These are phyloP conservation scores for Arabidopsis lyrata DNA, from an alignment of 441 rosid genomes.

Conservation along the genomic window DNA sequence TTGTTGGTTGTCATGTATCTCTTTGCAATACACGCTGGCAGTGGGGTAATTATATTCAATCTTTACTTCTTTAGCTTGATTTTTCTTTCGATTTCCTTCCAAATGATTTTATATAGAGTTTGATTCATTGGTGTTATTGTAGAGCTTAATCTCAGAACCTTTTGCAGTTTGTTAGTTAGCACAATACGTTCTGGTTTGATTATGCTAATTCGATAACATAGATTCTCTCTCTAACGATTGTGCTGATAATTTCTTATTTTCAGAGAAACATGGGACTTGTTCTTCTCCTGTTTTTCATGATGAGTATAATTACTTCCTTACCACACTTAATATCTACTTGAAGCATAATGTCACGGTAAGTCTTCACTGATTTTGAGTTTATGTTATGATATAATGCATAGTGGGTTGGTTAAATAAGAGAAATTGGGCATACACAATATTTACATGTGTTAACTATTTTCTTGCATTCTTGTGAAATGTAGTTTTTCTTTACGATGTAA, in stretches of 20 bases:
- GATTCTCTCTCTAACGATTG: slow-evolving; percentile 3
- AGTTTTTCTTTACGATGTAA: neutral
- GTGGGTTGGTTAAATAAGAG: slow-evolving; percentile 13
- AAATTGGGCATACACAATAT: neutral
- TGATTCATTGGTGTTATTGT: slow-evolving; percentile 9
- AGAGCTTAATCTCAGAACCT: slow-evolving; percentile 3
- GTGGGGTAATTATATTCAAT: slow-evolving; percentile 84
- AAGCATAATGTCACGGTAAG: slow-evolving; percentile 91
- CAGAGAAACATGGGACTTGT: slow-evolving; percentile 99
- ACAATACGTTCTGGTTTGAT: slow-evolving; percentile 9
- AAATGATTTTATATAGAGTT: slow-evolving; percentile 12
- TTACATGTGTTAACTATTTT: slow-evolving; percentile 7
- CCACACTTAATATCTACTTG: slow-evolving; percentile 74
- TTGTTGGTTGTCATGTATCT: slow-evolving; percentile 48
- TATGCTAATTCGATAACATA: slow-evolving; percentile 5
- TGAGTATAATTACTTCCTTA: slow-evolving; percentile 76
- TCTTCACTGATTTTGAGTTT: slow-evolving; percentile 36
- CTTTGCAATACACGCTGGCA: slow-evolving; percentile 49
- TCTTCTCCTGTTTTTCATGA: slow-evolving; percentile 73
- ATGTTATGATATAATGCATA: slow-evolving; percentile 1
- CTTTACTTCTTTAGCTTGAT: slow-evolving; percentile 26
- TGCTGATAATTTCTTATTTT: slow-evolving; percentile 26
- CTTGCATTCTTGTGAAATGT: neutral
- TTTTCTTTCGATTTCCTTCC: slow-evolving; percentile 20
- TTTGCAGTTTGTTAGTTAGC: slow-evolving; percentile 7